Evolutionary conservation across 1,284 basidiomycete genomes (phyloP).

Genomic region (Ustilago crameri): DNA sequence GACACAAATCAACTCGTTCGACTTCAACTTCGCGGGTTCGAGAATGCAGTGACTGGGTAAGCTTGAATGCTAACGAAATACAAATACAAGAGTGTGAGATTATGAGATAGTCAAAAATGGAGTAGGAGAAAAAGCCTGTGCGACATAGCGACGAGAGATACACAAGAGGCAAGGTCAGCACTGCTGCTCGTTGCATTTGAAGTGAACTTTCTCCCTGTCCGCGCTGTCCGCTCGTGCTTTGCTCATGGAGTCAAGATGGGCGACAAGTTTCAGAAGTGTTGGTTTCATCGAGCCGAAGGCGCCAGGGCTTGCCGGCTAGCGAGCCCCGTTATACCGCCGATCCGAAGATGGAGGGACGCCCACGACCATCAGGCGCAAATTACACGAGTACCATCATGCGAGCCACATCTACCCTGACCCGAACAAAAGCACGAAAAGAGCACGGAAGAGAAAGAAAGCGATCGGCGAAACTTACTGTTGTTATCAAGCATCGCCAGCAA

Average conservation of each 20-base stretch:
- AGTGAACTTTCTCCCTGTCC: too few relatives aligned
- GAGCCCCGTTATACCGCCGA: conserved; percentile 52
- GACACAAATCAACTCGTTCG: too few relatives aligned
- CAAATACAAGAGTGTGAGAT: too few relatives aligned
- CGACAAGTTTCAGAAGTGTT: conserved; percentile 45
- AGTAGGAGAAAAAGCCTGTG: too few relatives aligned
- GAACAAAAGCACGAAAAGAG: not conserved
- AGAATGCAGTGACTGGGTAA: too few relatives aligned
- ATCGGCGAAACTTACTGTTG: not conserved
- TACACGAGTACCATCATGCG: conserved; percentile 63
- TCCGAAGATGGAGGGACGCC: conserved; percentile 32
- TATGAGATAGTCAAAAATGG: too few relatives aligned
- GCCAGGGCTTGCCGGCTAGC: conserved; percentile 62
- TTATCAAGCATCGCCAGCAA: conserved; percentile 36
- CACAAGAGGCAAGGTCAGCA: not conserved
- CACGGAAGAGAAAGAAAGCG: conserved; percentile 1
- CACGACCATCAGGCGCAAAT: conserved; percentile 60
- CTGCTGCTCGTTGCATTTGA: too few relatives aligned
- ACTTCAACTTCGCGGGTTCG: too few relatives aligned
- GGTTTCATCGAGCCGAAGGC: conserved; percentile 50
- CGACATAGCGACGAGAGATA: not conserved
- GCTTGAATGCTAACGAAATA: too few relatives aligned
- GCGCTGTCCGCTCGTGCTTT: not conserved
- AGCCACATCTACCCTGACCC: not conserved
- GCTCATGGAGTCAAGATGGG: not conserved